Evolutionary conservation across 768 basidiomycete species (phyloP), one percentile per base, ranked within the genome.

Genomic region (Calocybe cyanea): DNA sequence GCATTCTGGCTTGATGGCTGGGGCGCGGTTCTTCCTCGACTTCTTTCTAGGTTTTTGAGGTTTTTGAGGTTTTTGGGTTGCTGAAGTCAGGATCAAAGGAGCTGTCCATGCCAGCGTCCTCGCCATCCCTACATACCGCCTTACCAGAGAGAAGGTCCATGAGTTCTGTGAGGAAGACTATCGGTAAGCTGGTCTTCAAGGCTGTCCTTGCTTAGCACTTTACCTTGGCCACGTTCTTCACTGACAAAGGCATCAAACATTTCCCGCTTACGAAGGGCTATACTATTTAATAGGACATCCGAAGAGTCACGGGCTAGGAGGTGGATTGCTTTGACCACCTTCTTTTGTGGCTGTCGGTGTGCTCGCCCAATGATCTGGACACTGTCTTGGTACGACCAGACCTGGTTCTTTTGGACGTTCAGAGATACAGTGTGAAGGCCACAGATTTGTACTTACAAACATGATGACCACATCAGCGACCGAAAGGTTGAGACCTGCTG

Each of bases 401-500:
- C 46, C 23, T 55, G 52, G 17, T 57, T 52, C 56, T 55, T n/a
- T 11, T 2, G 15, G 23, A n/a, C 8, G 1, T 41, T 5, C 14
- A 19, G 9, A 40, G 7, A 40, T 19, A 28, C 10, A 30, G 13
- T 14, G 36, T 2, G 23, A 19, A 32, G 11, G 2, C 8, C 15
- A 19, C 8, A 20, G 38, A 38, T 37, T 33, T 38, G n/a, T 9
- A 47, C 58, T 52, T 30, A 63, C 58, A 11, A 63, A 53, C 19
- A 63, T 52, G 5, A 63, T 55, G 1, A 63, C 47, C 10, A 45
- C 31, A 19, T 41, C 38, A 0, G 60, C 53, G 2, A 57, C 46
- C 2, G 60, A 38, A 0, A 62, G 43, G 32, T 62, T 63, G 0
- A 62, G 54, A 9, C 60, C 56, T 0, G 52, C 54, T 0, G 54